Percentiles rank a stretch among this genome's conserved stretches.
These are phyloP conservation scores for Chaetomidium leptoderma DNA, from an alignment of 495 filamentous ascomycete species.

Conservation along the genomic window DNA sequence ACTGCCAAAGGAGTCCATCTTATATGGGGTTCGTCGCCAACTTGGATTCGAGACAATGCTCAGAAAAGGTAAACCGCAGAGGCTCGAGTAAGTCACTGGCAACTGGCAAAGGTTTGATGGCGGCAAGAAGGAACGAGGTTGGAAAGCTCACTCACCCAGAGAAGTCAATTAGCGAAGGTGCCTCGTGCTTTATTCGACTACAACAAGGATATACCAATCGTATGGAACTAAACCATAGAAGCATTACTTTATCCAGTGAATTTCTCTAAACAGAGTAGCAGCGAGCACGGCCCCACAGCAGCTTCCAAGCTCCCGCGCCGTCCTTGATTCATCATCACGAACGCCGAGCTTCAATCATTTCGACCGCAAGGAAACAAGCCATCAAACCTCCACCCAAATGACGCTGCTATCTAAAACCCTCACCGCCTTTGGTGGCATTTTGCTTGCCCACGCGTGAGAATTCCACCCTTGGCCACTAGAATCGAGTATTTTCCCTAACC, in stretches of 20 bases:
- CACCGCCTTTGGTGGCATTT: conserved; percentile 59
- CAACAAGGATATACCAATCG: no score
- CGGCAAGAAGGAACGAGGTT: no score
- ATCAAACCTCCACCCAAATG: conserved; percentile 45
- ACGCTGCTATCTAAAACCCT: conserved; percentile 61
- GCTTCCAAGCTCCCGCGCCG: background rate
- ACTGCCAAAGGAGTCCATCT: background rate
- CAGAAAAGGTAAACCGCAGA: no score
- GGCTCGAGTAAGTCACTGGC: no score
- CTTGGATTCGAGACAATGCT: no score
- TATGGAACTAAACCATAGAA: no score
- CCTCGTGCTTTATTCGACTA: no score
- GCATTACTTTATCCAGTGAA: background rate
- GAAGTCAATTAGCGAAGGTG: no score
- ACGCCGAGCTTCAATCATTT: background rate
- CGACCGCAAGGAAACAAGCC: background rate
- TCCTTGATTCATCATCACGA: background rate
- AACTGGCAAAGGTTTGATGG: no score
- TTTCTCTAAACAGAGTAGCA: no score
- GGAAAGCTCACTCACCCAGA: no score
- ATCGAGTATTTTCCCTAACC: background rate
- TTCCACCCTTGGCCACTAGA: conserved; percentile 6
- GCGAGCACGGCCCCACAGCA: background rate
- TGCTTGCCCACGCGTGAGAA: conserved; percentile 70
- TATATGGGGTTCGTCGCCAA: background rate